These are phyloP conservation scores for Monosporascus sp. DNA, from an alignment of 2,329 filamentous ascomycete species.

Conservation along the genomic window DNA sequence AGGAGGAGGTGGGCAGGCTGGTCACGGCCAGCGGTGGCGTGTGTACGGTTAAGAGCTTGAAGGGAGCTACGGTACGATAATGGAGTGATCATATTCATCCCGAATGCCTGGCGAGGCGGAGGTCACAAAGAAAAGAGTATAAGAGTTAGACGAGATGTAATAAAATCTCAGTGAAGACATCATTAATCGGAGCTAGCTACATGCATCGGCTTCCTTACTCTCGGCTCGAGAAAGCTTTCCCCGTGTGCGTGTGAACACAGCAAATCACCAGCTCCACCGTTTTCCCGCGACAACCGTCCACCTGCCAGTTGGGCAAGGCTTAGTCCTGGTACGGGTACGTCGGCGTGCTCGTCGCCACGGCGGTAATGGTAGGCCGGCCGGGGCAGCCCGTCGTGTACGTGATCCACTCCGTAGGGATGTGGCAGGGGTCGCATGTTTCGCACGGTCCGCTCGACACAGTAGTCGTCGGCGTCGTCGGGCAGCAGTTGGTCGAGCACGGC, in stretches of 20 bases:
- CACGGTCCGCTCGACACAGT: constrained; percentile 15
- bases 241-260: no score
- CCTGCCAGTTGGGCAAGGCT: no score
- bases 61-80: constrained; percentile 78
- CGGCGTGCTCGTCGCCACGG: constrained; percentile 2
- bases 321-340: not conserved
- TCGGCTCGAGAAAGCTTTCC: no score
- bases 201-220: no score
- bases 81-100: not conserved
- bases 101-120: not conserved
- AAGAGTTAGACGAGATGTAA: not conserved
- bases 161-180: no score
- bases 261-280: no score
- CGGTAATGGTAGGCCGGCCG: constrained; percentile 14
- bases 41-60: constrained; percentile 78
- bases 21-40: constrained; percentile 72
- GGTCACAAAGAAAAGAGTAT: constrained; percentile 1
- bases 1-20: constrained; percentile 62
- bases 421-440: constrained; percentile 21
- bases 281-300: no score
- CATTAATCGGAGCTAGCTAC: no score
- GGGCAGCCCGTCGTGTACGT: constrained; percentile 24
- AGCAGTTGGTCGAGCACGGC: constrained; percentile 33
- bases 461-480: constrained; percentile 29
- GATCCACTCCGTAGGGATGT: constrained; percentile 20